Conservation (phyloP, 768 basidiomycete species). For the Naganishia vaughanmartiniae region DNA sequence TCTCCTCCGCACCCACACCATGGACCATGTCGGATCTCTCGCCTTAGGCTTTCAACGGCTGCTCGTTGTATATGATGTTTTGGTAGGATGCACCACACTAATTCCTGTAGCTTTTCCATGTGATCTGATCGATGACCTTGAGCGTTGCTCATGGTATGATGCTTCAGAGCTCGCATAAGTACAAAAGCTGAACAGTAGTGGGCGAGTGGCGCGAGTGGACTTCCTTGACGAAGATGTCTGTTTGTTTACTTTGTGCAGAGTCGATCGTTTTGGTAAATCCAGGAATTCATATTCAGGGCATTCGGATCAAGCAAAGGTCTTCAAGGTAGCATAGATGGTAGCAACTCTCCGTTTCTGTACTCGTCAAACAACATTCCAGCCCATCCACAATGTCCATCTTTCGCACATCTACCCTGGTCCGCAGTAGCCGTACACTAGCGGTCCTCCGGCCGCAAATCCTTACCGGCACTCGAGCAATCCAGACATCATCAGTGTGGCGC, state of each 20-base stretch:
- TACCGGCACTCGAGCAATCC: conserved; percentile 2
- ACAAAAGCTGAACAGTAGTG: too few relatives aligned
- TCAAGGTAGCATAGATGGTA: neutral
- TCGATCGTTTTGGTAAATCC: neutral
- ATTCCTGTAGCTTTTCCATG: too few relatives aligned
- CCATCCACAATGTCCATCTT: neutral
- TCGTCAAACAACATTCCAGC: neutral
- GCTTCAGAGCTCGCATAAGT: too few relatives aligned
- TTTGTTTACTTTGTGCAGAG: neutral
- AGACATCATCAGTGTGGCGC: neutral
- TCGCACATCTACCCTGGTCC: neutral
- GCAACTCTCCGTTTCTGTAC: too few relatives aligned
- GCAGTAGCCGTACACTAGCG: neutral
- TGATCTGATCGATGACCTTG: neutral
- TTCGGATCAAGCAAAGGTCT: too few relatives aligned
- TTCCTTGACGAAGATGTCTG: too few relatives aligned
- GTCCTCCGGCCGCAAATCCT: neutral
- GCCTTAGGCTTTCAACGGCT: neutral
- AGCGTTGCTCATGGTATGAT: neutral
- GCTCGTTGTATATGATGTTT: neutral
- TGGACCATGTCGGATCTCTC: neutral
- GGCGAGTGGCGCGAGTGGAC: too few relatives aligned
- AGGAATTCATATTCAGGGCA: neutral
- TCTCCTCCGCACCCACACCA: neutral
- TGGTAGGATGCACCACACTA: neutral